These are phyloP conservation scores for Leccinum holopus DNA, from an alignment of 1,284 basidiomycete species.

Conservation along the genomic window DNA sequence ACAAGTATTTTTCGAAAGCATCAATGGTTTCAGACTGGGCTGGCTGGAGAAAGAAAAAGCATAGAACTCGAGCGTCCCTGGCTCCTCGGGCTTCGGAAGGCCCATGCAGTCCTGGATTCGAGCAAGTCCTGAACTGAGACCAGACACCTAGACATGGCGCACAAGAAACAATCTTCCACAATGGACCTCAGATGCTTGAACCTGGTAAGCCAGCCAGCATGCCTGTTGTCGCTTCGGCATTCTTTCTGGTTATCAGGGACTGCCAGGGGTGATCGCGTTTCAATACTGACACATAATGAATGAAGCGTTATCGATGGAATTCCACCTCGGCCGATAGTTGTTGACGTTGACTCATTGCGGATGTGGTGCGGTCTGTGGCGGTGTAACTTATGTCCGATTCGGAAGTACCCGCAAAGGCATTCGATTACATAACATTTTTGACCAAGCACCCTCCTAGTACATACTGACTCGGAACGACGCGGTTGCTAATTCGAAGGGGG, in stretches of 20 bases:
- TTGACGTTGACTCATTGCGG: neutral
- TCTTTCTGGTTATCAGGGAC: neutral
- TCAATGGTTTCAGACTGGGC: neutral
- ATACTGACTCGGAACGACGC: no score
- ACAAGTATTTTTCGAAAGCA: neutral
- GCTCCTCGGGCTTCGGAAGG: neutral
- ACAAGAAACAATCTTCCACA: neutral
- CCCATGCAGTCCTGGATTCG: neutral
- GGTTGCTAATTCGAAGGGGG: neutral
- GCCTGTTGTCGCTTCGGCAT: neutral
- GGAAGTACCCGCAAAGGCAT: neutral
- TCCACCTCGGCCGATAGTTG: neutral
- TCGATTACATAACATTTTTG: neutral
- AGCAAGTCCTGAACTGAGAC: neutral
- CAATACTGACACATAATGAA: neutral
- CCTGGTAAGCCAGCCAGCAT: neutral
- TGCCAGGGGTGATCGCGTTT: neutral
- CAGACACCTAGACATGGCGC: neutral
- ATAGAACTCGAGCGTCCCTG: neutral
- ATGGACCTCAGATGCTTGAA: neutral
- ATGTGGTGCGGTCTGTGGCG: neutral
- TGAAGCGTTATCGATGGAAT: neutral
- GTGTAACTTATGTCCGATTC: neutral
- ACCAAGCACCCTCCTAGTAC: no score
- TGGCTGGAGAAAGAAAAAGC: neutral